Conservation (phyloP, 2,329 filamentous ascomycete species). For the Onygenales sp. region DNA sequence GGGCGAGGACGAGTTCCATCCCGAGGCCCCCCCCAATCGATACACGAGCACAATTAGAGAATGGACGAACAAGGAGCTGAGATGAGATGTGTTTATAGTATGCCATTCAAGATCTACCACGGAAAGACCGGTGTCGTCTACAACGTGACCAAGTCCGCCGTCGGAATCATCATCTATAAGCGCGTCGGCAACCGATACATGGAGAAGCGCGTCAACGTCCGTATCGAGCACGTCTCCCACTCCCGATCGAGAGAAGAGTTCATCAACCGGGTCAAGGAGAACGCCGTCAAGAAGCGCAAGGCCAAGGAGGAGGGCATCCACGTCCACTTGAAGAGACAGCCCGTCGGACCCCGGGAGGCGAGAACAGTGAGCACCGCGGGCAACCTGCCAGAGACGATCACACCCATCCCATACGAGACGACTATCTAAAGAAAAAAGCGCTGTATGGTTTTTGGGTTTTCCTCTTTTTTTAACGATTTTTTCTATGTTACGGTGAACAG, state of each 20-base stretch:
- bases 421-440: constrained; percentile 64
- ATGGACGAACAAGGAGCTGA: neutral
- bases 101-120: constrained; percentile 99
- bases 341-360: constrained; percentile 68
- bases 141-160: constrained; percentile 97
- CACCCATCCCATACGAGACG: constrained; percentile 92
- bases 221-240: constrained; percentile 90
- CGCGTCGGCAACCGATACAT: constrained; percentile 99
- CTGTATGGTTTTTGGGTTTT: constrained; percentile 29
- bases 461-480: constrained; percentile 17
- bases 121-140: constrained; percentile 97
- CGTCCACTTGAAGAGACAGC: constrained; percentile 88
- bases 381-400: constrained; percentile 83
- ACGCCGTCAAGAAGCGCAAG: constrained; percentile 85
- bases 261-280: constrained; percentile 90
- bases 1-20: neutral
- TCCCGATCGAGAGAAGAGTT: constrained; percentile 97
- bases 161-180: constrained; percentile 99
- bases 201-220: constrained; percentile 99
- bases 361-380: constrained; percentile 70
- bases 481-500: neutral
- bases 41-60: neutral
- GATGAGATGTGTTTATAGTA: constrained; percentile 45
- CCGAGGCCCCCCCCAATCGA: neutral
- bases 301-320: constrained; percentile 82